phyloP scores from a whole-genome alignment of 192 early-diverging fungal genomes.

The Coemansia sp. region DNA sequence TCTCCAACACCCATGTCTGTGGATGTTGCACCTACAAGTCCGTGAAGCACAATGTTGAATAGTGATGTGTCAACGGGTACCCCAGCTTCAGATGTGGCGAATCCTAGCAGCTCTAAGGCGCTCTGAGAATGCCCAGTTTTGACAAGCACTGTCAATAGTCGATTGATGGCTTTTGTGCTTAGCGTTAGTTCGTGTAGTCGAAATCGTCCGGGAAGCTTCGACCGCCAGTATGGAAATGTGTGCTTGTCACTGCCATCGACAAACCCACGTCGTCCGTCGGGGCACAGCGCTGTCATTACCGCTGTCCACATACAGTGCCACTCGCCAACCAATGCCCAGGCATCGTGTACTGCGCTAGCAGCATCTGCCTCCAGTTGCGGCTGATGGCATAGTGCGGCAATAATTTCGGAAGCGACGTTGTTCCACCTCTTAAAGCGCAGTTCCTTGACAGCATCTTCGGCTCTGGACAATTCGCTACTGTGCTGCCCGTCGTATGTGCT shows the following conservation, averaged over 20 bases:
- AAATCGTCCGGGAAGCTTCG: slow-evolving; percentile 25
- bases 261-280: slow-evolving; percentile 27
- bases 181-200: slow-evolving; percentile 51
- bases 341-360: not conserved
- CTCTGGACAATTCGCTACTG: not conserved
- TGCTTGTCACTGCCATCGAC: slow-evolving; percentile 16
- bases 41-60: slow-evolving; percentile 39
- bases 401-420: slow-evolving; percentile 41
- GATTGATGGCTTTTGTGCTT: slow-evolving; percentile 21
- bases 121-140: slow-evolving; percentile 6
- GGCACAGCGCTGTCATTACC: slow-evolving; percentile 34
- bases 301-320: slow-evolving; percentile 43
- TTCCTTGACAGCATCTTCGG: slow-evolving; percentile 14
- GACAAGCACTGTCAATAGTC: slow-evolving; percentile 19
- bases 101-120: slow-evolving; percentile 30
- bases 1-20: not conserved
- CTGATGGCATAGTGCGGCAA: not conserved
- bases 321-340: slow-evolving; percentile 24
- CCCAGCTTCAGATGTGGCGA: slow-evolving; percentile 39
- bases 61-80: slow-evolving; percentile 24
- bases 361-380: not conserved
- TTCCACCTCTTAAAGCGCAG: slow-evolving; percentile 53
- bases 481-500: not conserved
- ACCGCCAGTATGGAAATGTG: slow-evolving; percentile 40
- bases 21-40: not conserved